These are phyloP conservation scores for Rhizophagus sp. DNA, from an alignment of 192 early-diverging fungal species.

Conservation along the genomic window DNA sequence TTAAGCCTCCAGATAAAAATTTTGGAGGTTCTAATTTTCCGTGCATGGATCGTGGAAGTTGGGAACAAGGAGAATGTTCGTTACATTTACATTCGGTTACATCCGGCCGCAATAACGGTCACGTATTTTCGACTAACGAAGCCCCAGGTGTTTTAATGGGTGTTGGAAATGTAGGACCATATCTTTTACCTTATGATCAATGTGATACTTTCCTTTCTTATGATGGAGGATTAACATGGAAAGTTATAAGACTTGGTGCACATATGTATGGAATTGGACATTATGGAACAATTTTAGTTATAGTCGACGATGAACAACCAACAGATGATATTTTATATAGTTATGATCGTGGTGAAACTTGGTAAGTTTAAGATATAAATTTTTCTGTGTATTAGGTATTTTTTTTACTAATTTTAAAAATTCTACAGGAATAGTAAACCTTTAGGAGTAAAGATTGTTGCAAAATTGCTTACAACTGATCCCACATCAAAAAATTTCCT, in stretches of 20 bases:
- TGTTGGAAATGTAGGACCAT: slow-evolving; percentile 82
- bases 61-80: slow-evolving; percentile 61
- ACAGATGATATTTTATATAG: slow-evolving; percentile 70
- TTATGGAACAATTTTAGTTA: slow-evolving; percentile 74
- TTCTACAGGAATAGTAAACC: slow-evolving; percentile 40
- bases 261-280: slow-evolving; percentile 87
- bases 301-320: slow-evolving; percentile 63
- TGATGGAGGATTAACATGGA: slow-evolving; percentile 85
- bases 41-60: slow-evolving; percentile 49
- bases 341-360: slow-evolving; percentile 74
- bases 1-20: slow-evolving; percentile 66
- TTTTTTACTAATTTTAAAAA: not conserved
- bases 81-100: slow-evolving; percentile 90
- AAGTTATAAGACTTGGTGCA: slow-evolving; percentile 61
- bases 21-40: slow-evolving; percentile 52
- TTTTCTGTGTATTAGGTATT: not conserved
- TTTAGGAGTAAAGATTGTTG: slow-evolving; percentile 53
- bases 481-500: slow-evolving; percentile 76
- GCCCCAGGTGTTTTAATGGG: slow-evolving; percentile 89
- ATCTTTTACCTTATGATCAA: slow-evolving; percentile 67
- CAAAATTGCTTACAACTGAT: slow-evolving; percentile 74
- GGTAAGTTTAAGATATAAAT: slow-evolving; percentile 42
- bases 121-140: slow-evolving; percentile 68
- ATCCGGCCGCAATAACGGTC: slow-evolving; percentile 61
- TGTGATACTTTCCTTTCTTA: slow-evolving; percentile 86